Percentiles rank a stretch among this genome's conserved stretches.
phyloP scores from a whole-genome alignment of 2,329 filamentous ascomycete species.

The Penicillium italicum region DNA sequence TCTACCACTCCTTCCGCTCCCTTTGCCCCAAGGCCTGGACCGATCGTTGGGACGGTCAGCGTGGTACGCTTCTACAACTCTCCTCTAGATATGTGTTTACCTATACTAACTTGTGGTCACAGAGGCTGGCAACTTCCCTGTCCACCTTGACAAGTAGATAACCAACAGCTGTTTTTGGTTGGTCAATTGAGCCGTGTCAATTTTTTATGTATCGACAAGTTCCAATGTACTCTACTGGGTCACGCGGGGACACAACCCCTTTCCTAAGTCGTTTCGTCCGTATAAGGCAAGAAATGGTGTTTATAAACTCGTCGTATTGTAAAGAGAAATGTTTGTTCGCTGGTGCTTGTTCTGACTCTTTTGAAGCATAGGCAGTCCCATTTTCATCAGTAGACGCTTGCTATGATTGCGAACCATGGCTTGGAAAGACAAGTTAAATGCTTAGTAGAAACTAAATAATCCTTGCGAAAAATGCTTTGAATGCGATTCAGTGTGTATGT shows the following conservation, averaged over 20 bases:
- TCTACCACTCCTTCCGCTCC: constrained; percentile 93
- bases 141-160: constrained; percentile 46
- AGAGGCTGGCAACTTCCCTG: constrained; percentile 58
- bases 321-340: constrained; percentile 17
- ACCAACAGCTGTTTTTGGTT: constrained; percentile 18
- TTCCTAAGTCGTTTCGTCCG: constrained; percentile 16
- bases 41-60: constrained; percentile 93
- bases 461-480: constrained; percentile 16
- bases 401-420: background rate
- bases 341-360: background rate
- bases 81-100: background rate
- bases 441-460: background rate
- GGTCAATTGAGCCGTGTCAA: constrained; percentile 28
- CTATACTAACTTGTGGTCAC: constrained; percentile 16
- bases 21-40: constrained; percentile 96
- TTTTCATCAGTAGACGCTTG: background rate
- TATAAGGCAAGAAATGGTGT: constrained; percentile 26
- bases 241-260: constrained; percentile 31
- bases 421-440: background rate
- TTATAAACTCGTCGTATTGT: constrained; percentile 31
- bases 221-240: constrained; percentile 42
- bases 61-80: constrained; percentile 61
- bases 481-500: constrained; percentile 20
- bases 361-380: background rate
- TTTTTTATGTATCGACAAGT: constrained; percentile 32